These are phyloP conservation scores for Leptographium radiaticola DNA, from an alignment of 2,329 filamentous ascomycete genomes.

Conservation along the genomic window DNA sequence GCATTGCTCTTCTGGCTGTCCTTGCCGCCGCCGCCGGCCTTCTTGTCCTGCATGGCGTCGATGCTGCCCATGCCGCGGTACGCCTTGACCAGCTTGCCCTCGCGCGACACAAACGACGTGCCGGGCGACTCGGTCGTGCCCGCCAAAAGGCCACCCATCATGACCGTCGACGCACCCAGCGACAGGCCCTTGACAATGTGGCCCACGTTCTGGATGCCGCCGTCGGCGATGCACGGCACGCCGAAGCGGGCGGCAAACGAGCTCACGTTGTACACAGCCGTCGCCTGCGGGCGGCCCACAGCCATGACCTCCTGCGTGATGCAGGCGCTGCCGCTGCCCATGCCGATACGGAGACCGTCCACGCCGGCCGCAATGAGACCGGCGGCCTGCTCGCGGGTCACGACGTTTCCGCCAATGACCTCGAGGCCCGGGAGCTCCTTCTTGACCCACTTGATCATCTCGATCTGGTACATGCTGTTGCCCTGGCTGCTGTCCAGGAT, in stretches of 20 bases:
- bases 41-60: slow-evolving; percentile 99
- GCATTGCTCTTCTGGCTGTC: slow-evolving; percentile 75
- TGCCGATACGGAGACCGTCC: slow-evolving; percentile 94
- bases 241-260: slow-evolving; percentile 85
- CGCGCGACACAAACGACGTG: slow-evolving; percentile 88
- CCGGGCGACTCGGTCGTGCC: slow-evolving; percentile 96
- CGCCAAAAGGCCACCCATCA: slow-evolving; percentile 98
- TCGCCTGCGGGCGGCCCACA: slow-evolving; percentile 89
- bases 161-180: slow-evolving; percentile 86
- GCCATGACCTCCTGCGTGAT: slow-evolving; percentile 99
- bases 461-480: slow-evolving; percentile 96
- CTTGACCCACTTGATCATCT: slow-evolving; percentile 97
- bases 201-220: slow-evolving; percentile 94
- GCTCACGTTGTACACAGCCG: slow-evolving; percentile 81
- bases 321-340: slow-evolving; percentile 96
- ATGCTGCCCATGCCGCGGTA: slow-evolving; percentile 99
- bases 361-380: slow-evolving; percentile 83
- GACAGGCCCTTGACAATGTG: slow-evolving; percentile 98
- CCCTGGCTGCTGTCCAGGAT: slow-evolving; percentile 94
- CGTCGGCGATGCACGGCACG: slow-evolving; percentile 94
- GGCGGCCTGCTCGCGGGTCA: slow-evolving; percentile 93
- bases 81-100: slow-evolving; percentile 97
- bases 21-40: slow-evolving; percentile 63
- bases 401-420: slow-evolving; percentile 96
- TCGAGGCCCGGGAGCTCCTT: slow-evolving; percentile 71